Base-by-base conservation (phyloP, 2,329 filamentous ascomycete genomes). In the Rhynchosporium secalis region DNA sequence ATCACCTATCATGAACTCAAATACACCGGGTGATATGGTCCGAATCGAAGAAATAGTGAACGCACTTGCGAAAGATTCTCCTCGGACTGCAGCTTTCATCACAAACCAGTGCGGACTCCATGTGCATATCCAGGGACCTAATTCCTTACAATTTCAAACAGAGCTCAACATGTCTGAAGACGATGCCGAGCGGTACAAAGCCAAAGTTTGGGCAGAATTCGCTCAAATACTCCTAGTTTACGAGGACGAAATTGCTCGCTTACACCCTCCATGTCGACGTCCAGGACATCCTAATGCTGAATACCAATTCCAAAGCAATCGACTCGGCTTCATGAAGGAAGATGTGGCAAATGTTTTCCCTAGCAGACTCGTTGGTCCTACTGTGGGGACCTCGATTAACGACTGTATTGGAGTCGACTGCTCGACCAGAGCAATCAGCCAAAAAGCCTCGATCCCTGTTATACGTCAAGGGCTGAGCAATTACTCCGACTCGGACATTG, bases 101-200 rank as follows among this genome's bases (percentile, higher is more conserved):
- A 71, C 67, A 13, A 70, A 70, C 46, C 68, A 71, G 63, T 71
- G 69, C 33, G 66, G 65, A 15, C 55, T 71, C 2, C 69, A 70
- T 45, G 69, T 71, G 26, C 68, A 72, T 40, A 47, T 72, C 15
- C 60, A 68, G 62, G 66, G 65, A 4, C 69, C 68, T 2, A 31
- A 28, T 2, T 20, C 57, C 28, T 36, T 20, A n/a, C 43, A 65
- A 33, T 46, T 64, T 31, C 29, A 67, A 1, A 51, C 57, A 9
- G 62, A 65, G 6, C 31, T 68, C 28, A 64, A 68, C 10, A 47
- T 47, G 46, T 15, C 10, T 31, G 56, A 58, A 40, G 33, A 49
- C 45, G 56, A 38, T 8, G 56, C 56, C n/a, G 45, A 48, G 26
- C 15, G 28, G 3, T 33, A 40, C 45, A 48, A 47, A 40, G 46